Evolutionary conservation across 495 filamentous ascomycete species (phyloP).

Genomic region (Podospora tetraspora): DNA sequence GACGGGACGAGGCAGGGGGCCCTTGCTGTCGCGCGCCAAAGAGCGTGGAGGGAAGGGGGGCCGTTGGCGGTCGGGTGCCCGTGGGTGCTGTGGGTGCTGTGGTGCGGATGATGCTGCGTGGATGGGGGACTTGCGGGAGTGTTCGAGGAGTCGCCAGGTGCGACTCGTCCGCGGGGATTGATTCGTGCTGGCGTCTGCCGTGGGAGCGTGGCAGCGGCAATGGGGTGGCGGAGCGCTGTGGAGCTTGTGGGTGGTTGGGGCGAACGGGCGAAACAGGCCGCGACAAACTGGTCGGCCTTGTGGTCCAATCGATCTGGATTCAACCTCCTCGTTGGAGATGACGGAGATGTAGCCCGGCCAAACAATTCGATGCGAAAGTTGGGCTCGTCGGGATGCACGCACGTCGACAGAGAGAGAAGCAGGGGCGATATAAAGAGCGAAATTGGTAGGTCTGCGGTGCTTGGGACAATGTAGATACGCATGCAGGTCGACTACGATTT

Average conservation of each 20-base stretch:
- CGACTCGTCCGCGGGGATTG: constrained; percentile 26
- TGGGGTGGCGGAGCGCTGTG: constrained; percentile 27
- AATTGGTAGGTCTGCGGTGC: constrained; percentile 6
- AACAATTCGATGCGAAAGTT: constrained; percentile 3
- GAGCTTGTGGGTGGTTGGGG: constrained; percentile 11
- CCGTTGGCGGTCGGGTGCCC: constrained; percentile 14
- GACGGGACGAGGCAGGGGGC: constrained; percentile 4
- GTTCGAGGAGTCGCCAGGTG: constrained; percentile 38
- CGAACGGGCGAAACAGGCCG: constrained; percentile 19
- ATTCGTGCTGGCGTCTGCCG: constrained; percentile 31
- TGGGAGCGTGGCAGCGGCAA: constrained; percentile 33
- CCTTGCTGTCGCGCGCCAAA: constrained; percentile 30
- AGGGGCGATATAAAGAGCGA: constrained; percentile 6
- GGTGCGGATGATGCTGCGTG: neutral
- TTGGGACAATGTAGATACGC: neutral
- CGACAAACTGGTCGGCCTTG: neutral
- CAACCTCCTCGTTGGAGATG: neutral
- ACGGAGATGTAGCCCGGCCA: constrained; percentile 5
- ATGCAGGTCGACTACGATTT: neutral
- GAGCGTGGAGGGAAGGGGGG: neutral
- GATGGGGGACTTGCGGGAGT: constrained; percentile 10
- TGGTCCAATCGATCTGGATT: constrained; percentile 6
- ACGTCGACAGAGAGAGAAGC: neutral
- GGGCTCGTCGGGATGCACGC: constrained; percentile 5
- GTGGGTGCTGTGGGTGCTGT: neutral